These are phyloP conservation scores for Fusarium coffeatum DNA, from an alignment of 2,329 filamentous ascomycete genomes.

Conservation along the genomic window DNA sequence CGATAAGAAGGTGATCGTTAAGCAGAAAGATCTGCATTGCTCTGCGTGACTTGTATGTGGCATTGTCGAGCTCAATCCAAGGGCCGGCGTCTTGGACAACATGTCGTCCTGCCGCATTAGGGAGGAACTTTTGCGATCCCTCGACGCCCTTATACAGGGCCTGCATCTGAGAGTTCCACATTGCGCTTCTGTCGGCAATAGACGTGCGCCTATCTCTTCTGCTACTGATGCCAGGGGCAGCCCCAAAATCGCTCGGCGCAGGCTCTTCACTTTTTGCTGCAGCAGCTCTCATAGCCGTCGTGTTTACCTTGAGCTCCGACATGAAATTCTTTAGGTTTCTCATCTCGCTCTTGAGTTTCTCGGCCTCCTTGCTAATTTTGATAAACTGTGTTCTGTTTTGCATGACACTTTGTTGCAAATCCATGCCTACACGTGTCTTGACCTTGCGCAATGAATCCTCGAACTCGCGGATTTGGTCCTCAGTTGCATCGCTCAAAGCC, in stretches of 20 bases:
- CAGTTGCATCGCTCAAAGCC: conserved; percentile 84
- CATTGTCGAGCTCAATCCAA: conserved; percentile 97
- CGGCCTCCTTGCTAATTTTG: conserved; percentile 98
- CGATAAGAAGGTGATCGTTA: conserved; percentile 93
- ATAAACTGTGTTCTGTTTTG: conserved; percentile 99
- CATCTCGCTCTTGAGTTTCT: conserved; percentile 98
- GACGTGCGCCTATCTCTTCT: conserved; percentile 89
- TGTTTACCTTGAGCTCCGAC: conserved; percentile 88
- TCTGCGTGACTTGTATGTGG: conserved; percentile 92
- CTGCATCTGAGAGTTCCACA: conserved; percentile 76
- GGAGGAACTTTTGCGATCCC: conserved; percentile 95
- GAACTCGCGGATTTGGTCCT: conserved; percentile 86
- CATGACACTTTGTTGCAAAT: conserved; percentile 94
- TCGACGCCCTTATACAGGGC: conserved; percentile 97
- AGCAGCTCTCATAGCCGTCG: conserved; percentile 71
- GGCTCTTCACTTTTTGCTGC: conserved; percentile 64
- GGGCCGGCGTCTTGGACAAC: conserved; percentile 91
- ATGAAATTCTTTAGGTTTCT: conserved; percentile 88
- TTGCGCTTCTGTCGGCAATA: conserved; percentile 75
- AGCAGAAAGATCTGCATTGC: conserved; percentile 92
- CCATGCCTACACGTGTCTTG: conserved; percentile 80
- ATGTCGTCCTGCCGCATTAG: conserved; percentile 89
- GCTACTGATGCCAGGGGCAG: conserved; percentile 63
- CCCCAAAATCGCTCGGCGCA: conserved; percentile 62
- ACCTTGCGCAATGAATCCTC: conserved; percentile 80